These are phyloP conservation scores for Gyromitra esculenta DNA, from an alignment of 2,329 filamentous ascomycete species.

Conservation along the genomic window DNA sequence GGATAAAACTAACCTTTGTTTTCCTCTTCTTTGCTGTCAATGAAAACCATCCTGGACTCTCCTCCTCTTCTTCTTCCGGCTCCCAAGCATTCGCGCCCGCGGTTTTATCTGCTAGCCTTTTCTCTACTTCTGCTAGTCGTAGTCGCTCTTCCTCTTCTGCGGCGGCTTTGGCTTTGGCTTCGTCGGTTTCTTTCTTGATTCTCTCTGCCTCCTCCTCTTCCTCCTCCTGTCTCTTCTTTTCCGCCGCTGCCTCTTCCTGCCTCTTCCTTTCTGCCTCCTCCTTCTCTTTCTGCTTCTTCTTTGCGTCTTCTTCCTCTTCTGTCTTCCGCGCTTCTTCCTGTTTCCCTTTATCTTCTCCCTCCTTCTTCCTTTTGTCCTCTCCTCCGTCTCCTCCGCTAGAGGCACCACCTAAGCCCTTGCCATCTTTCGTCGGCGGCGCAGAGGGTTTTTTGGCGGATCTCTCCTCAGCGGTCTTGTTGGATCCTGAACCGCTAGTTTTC, in stretches of 20 bases:
- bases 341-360: slow-evolving; percentile 14
- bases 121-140: slow-evolving; percentile 10
- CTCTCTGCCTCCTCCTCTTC: slow-evolving; percentile 6
- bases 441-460: neutral
- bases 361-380: slow-evolving; percentile 34
- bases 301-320: slow-evolving; percentile 32
- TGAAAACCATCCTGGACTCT: slow-evolving; percentile 18
- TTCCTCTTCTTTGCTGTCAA: slow-evolving; percentile 23
- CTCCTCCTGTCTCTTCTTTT: slow-evolving; percentile 5
- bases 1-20: slow-evolving; percentile 17
- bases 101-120: slow-evolving; percentile 29
- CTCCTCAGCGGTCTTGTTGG: neutral
- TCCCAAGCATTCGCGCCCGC: slow-evolving; percentile 21
- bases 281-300: slow-evolving; percentile 4
- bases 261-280: slow-evolving; percentile 14
- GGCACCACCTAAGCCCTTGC: slow-evolving; percentile 17
- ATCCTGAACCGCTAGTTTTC: neutral
- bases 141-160: slow-evolving; percentile 30
- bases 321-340: slow-evolving; percentile 26
- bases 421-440: neutral
- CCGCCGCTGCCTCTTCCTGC: neutral
- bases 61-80: neutral
- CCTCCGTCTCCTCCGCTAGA: slow-evolving; percentile 26
- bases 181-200: neutral
- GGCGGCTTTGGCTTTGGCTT: neutral